These are phyloP conservation scores for Leccinum longicurvipes DNA, from an alignment of 768 basidiomycete genomes.

Conservation along the genomic window DNA sequence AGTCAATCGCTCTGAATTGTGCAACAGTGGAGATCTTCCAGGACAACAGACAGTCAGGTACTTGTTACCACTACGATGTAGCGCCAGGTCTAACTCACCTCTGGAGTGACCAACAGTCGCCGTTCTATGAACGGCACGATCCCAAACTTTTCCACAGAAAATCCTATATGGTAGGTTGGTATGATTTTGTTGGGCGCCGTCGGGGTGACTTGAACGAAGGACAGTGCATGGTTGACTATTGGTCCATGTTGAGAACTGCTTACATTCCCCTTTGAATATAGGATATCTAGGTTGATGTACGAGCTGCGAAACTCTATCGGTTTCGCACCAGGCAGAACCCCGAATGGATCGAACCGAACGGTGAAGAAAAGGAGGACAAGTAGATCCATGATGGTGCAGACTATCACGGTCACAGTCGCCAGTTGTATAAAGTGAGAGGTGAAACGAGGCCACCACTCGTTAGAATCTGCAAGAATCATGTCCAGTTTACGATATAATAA, in stretches of 20 bases:
- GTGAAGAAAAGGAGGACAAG: not conserved
- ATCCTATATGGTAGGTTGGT: not conserved
- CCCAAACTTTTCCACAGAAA: not conserved
- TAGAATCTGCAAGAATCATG: not conserved
- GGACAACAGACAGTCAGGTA: not conserved
- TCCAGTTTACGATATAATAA: not conserved
- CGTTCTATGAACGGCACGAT: not conserved
- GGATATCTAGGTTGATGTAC: not conserved
- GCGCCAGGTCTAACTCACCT: not conserved
- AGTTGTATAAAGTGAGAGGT: not conserved
- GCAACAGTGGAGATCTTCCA: conserved; percentile 1
- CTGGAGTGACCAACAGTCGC: not conserved
- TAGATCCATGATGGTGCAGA: not conserved
- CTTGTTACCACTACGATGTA: too few species aligned
- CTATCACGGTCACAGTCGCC: not conserved
- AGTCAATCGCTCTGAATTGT: conserved; percentile 4
- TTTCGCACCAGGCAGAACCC: not conserved
- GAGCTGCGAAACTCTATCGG: not conserved
- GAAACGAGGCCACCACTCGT: not conserved
- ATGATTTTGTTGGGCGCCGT: not conserved
- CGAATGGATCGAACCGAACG: not conserved
- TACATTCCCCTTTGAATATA: not conserved
- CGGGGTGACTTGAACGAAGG: not conserved
- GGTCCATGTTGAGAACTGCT: not conserved
- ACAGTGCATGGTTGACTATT: not conserved